A percentile compares a stretch with the other conserved stretches of the same genome.
These are phyloP conservation scores for Metroxylon sagu DNA, from an alignment of 176 grass and related monocot genomes.

Conservation along the genomic window DNA sequence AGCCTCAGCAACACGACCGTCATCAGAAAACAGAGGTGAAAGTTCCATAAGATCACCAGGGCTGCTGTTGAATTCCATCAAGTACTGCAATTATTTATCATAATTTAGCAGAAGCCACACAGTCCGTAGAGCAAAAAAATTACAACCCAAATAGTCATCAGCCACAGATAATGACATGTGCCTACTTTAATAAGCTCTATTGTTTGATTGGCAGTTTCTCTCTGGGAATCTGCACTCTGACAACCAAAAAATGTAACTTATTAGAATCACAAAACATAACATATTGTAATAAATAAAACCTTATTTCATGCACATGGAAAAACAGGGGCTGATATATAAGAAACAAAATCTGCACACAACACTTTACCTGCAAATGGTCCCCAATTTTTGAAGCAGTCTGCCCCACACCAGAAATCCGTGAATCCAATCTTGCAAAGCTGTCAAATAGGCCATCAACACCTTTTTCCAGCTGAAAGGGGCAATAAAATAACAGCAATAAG, in stretches of 20 bases:
- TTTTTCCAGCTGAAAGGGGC: conserved; percentile 74
- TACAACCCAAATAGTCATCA: too few species aligned
- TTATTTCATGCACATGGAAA: background rate
- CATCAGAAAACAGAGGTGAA: conserved; percentile 96
- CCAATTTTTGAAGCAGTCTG: conserved; percentile 99
- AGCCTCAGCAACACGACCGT: conserved; percentile 90
- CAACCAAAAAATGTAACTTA: conserved; percentile 16
- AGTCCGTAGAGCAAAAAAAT: background rate
- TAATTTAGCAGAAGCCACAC: background rate
- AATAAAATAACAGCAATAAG: conserved; percentile 23
- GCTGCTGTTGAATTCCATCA: conserved; percentile 99
- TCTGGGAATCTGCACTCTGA: conserved; percentile 98
- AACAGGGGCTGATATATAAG: background rate
- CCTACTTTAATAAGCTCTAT: conserved; percentile 95
- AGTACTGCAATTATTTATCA: conserved; percentile 48
- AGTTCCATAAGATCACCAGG: conserved; percentile 99
- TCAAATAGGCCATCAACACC: conserved; percentile 95
- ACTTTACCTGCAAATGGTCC: conserved; percentile 93
- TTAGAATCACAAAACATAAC: too few species aligned
- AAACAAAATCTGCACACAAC: conserved; percentile 5
- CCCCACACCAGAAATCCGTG: conserved; percentile 94
- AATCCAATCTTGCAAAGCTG: conserved; percentile 91
- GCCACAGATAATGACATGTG: background rate
- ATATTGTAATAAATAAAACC: background rate
- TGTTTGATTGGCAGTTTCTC: conserved; percentile 97